Conservation (phyloP, 306 rosid genomes). For the Dryas alaskensis region DNA sequence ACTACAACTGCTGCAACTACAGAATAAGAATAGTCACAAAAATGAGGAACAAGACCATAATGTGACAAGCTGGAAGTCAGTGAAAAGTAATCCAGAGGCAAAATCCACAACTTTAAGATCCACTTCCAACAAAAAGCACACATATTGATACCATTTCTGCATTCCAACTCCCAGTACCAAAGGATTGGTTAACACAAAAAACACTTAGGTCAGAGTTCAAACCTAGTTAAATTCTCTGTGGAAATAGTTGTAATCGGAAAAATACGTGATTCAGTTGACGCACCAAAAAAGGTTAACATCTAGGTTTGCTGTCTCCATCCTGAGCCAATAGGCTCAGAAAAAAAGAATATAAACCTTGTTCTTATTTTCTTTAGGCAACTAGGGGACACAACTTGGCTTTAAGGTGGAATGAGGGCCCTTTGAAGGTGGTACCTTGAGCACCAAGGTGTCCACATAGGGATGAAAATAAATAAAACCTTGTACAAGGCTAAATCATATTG, state of each 20-base stretch:
- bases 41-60: neutral
- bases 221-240: neutral
- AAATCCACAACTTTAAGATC: neutral
- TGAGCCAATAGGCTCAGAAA: neutral
- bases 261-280: neutral
- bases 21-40: neutral
- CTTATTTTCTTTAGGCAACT: neutral
- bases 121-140: neutral
- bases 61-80: neutral
- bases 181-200: neutral
- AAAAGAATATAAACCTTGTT: neutral
- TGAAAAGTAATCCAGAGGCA: neutral
- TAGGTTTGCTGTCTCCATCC: too few species aligned
- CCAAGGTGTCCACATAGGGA: too few species aligned
- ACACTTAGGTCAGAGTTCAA: neutral
- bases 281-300: neutral
- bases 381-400: neutral
- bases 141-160: neutral
- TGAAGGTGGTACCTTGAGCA: too few species aligned
- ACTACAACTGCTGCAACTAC: neutral
- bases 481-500: too few species aligned
- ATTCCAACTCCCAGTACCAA: neutral
- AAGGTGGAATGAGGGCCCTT: neutral
- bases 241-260: too few species aligned
- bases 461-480: too few species aligned